These are phyloP conservation scores for Endocarpon pusillum DNA, from an alignment of 495 filamentous ascomycete genomes.

Conservation along the genomic window DNA sequence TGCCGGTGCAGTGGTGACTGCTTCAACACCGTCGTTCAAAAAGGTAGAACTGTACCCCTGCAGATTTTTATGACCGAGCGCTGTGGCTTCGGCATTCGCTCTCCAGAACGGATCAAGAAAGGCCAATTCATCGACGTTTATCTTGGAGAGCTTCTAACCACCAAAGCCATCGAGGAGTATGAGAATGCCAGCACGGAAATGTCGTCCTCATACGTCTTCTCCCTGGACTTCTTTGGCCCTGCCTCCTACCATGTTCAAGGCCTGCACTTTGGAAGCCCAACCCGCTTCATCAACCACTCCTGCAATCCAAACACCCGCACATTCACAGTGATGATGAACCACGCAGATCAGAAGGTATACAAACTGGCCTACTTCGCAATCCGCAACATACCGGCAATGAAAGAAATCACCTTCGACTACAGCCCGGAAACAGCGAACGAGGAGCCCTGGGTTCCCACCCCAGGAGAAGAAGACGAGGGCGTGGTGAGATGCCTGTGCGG, in stretches of 20 bases:
- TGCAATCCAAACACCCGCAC: conserved; percentile 63
- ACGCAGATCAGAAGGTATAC: conserved; percentile 58
- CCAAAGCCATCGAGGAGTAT: conserved; percentile 46
- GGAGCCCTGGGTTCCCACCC: conserved; percentile 20
- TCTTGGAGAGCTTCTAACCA: conserved; percentile 72
- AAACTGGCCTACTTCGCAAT: conserved; percentile 77
- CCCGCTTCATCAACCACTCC: conserved; percentile 50
- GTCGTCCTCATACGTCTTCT: conserved; percentile 64
- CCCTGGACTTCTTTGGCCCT: conserved; percentile 55
- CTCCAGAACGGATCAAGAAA: conserved; percentile 42
- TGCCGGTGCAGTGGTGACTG: conserved; percentile 54
- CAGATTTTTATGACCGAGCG: conserved; percentile 66
- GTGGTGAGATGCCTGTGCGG: conserved; percentile 52
- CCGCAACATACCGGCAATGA: conserved; percentile 44
- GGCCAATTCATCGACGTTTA: conserved; percentile 86
- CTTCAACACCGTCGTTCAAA: conserved; percentile 66
- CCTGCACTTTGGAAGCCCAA: conserved; percentile 35
- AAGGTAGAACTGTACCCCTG: conserved; percentile 54
- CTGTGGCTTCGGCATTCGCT: conserved; percentile 75
- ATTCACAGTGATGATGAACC: conserved; percentile 65
- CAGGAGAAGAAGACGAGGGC: conserved; percentile 32
- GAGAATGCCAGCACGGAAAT: conserved; percentile 28
- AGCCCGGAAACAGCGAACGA: conserved; percentile 37
- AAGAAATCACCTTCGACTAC: conserved; percentile 84
- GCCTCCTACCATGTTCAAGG: conserved; percentile 40